Conservation (phyloP, 1,139 yeast species). For the Debaryomycetaceae sp. region DNA sequence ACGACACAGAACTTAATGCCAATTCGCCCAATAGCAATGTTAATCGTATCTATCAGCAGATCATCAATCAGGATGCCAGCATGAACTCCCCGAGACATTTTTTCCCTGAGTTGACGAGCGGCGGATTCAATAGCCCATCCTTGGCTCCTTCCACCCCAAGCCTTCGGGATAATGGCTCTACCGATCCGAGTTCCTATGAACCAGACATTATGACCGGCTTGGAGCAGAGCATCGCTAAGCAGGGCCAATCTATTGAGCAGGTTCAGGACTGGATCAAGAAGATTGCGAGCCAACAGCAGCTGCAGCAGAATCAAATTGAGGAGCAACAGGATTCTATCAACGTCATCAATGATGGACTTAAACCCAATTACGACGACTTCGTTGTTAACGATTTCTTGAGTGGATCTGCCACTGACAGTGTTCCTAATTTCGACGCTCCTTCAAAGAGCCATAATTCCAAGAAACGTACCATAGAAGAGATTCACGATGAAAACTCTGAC, state of each 20-base stretch:
- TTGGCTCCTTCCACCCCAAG: constrained; percentile 8
- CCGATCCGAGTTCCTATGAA: constrained; percentile 3
- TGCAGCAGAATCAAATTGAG: constrained; percentile 26
- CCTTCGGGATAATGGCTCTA: constrained; percentile 1
- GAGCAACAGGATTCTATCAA: constrained; percentile 9
- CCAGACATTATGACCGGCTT: constrained; percentile 29
- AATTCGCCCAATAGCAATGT: constrained; percentile 14
- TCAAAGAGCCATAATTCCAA: neutral
- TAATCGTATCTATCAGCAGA: constrained; percentile 31
- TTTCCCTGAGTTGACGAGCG: constrained; percentile 28
- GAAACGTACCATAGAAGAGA: constrained; percentile 18
- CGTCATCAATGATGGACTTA: constrained; percentile 2
- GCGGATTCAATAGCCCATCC: constrained; percentile 11
- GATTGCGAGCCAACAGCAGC: constrained; percentile 36
- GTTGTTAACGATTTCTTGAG: constrained; percentile 37
- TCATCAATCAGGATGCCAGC: constrained; percentile 20
- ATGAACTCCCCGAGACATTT: constrained; percentile 28
- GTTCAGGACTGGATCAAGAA: constrained; percentile 58
- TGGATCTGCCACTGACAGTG: neutral
- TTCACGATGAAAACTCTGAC: constrained; percentile 14
- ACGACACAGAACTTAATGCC: constrained; percentile 9
- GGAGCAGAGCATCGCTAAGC: constrained; percentile 45
- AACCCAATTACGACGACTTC: constrained; percentile 29
- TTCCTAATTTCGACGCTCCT: neutral
- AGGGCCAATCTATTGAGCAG: constrained; percentile 54